Conservation (phyloP, 2,329 filamentous ascomycete species). For the Phaeosphaeria sp. region DNA sequence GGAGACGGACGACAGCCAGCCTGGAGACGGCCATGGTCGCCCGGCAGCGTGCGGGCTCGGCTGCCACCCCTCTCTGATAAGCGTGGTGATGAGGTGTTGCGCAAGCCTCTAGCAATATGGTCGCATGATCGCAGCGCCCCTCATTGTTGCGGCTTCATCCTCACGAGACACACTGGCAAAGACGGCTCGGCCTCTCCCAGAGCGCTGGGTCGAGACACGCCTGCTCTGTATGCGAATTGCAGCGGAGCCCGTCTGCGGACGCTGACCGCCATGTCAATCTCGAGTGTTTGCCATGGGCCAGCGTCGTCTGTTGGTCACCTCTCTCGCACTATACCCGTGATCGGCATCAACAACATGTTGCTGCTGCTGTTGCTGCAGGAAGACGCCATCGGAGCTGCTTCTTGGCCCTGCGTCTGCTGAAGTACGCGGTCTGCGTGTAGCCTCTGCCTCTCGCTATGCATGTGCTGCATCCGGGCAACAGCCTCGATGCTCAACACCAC, state of each 20-base stretch:
- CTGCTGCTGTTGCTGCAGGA: no score
- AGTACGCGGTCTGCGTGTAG: no score
- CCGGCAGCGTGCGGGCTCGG: neutral
- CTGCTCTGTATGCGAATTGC: slow-evolving; percentile 3
- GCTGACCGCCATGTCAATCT: slow-evolving; percentile 14
- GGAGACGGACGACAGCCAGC: no score
- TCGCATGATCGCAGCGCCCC: slow-evolving; percentile 37
- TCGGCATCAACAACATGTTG: slow-evolving; percentile 11
- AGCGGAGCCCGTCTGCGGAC: neutral
- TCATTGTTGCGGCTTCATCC: slow-evolving; percentile 22
- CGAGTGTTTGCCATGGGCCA: neutral
- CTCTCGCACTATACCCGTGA: slow-evolving; percentile 11
- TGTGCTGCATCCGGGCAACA: slow-evolving; percentile 5
- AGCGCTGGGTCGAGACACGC: slow-evolving; percentile 12
- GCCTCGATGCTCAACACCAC: neutral
- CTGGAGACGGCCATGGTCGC: neutral
- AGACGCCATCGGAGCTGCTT: neutral
- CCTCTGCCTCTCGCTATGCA: slow-evolving; percentile 14
- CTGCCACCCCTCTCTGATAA: slow-evolving; percentile 10
- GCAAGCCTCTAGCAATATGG: slow-evolving; percentile 22
- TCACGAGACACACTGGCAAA: slow-evolving; percentile 30
- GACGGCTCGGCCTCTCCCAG: slow-evolving; percentile 15
- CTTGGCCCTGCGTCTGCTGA: slow-evolving; percentile 15
- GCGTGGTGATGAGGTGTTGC: slow-evolving; percentile 20
- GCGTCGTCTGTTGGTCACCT: neutral